Base-by-base conservation (phyloP, 495 filamentous ascomycete genomes). In the Glutinoglossum americanum region DNA sequence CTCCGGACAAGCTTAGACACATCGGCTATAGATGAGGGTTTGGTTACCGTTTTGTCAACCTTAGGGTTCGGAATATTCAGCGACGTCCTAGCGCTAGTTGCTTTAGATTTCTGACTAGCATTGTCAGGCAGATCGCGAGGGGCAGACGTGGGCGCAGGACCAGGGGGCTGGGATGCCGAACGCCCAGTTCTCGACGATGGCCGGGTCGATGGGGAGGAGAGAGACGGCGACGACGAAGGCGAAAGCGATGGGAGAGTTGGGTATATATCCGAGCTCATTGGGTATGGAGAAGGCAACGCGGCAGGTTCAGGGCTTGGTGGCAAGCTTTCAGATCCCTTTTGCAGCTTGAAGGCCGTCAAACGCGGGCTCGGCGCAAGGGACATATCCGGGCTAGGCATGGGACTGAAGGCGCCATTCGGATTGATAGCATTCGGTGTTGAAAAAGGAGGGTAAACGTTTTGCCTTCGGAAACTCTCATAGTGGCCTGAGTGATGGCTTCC, bases 401-500 rank as follows among this genome's bases (percentile, higher is more conserved):
- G 75, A 62, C 84, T 85, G 61, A 82, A 86, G 26, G 80, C 79
- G 2, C 79, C 82, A 8, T 80, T 81, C 7, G 76, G 71, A 49
- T 82, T 80, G 68, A 89, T 87, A 0, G 78, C 76, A 65, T 83
- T 79, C 0, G 87, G 85, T 0, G 87, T 96, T 0, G 87, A 86
- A 62, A 79, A 96, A 0, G 89, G 87, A 0, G 79, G 72, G 55
- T 75, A 81, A 39, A 82, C 65, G 58, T 81, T 80, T 67, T 96
- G 94, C n/a, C 92, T 78, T 30, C 92, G 78, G 69, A 97, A 97
- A 1, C 89, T 87, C 66, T 99, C 92, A 68, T 99, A 99, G 66
- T 99, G 92, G 0, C 92, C 92, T 59, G 87, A 94, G 62, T 94
- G 81, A 69, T 99, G 92, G 59, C 84, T 93, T 21, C 92, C 92